A percentile compares a stretch with the other conserved stretches of the same genome.
Evolutionary conservation across 192 early-diverging fungal species (phyloP).

Genomic region (Coemansia biformis): DNA sequence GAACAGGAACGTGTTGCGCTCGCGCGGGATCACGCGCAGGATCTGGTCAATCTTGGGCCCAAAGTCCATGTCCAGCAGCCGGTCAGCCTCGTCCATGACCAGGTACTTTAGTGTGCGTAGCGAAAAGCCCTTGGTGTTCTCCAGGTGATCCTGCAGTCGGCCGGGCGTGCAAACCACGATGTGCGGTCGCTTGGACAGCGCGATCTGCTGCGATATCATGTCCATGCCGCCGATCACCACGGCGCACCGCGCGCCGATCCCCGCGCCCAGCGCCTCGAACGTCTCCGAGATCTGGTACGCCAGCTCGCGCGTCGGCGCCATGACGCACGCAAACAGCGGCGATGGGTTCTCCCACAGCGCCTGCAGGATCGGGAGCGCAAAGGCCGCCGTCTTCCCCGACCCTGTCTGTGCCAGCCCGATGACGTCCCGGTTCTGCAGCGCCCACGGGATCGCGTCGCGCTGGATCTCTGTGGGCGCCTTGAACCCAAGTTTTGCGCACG

Average conservation of each 20-base stretch:
- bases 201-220: constrained; percentile 93
- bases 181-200: constrained; percentile 91
- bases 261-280: constrained; percentile 82
- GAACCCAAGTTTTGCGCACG: constrained; percentile 83
- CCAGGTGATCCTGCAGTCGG: constrained; percentile 89
- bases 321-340: constrained; percentile 87
- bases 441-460: constrained; percentile 82
- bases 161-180: constrained; percentile 94
- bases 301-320: constrained; percentile 96
- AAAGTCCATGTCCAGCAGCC: constrained; percentile 91
- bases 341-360: constrained; percentile 83
- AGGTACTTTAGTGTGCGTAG: constrained; percentile 87
- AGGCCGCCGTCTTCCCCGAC: constrained; percentile 83
- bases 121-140: constrained; percentile 98
- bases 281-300: constrained; percentile 93
- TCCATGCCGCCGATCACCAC: constrained; percentile 97
- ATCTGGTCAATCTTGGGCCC: constrained; percentile 96
- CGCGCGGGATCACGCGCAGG: constrained; percentile 84
- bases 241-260: constrained; percentile 86
- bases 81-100: constrained; percentile 92
- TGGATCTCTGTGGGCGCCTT: constrained; percentile 91
- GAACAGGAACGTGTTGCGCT: constrained; percentile 89
- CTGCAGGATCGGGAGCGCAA: constrained; percentile 81
- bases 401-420: constrained; percentile 99
- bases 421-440: constrained; percentile 85